Base-by-base conservation (phyloP, 1,284 basidiomycete genomes). In the Sanghuangporus baumii region DNA sequence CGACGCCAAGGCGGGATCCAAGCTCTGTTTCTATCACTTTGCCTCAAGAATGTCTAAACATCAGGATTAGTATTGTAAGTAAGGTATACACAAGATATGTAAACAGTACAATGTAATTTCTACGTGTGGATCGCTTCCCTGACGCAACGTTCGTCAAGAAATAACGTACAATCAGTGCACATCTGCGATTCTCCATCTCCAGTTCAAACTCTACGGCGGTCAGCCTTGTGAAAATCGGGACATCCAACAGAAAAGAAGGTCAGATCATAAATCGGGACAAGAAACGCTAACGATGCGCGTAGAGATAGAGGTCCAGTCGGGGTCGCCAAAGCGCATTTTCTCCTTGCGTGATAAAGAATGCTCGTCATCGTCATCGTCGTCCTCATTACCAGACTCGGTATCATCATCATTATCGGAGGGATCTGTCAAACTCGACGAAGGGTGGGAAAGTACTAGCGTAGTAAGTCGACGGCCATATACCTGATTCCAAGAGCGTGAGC, bases 391-490 rank as follows among this genome's bases (percentile, higher is more conserved):
- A 8, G 43, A 46, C 11, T 56, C 14, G n/a, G 11, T 6, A 18
- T 26, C 43, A 11, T 59, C 52, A n/a, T 31, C 38, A 46, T 47
- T 43, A 14, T 46, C 18, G 16, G 43, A n/a, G 18, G 23, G 31
- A 36, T 54, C 59, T 9, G 14, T 16, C n/a, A 34, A 37, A 43
- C 16, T 18, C 12, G 23, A 20, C 1, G n/a, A 36, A 7, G 55
- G 11, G 34, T 40, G 60, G 12, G 55, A 51, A 7, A 90, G 76
- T n/a, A 90, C 74, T 43, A 89, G 75, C 3, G 86, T 81, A 11
- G 84, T 81, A 56, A 90, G 68, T 26, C 73, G 74, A 34, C 79
- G 76, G 9, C 80, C 77, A 67, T 87, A 85, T 36, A 79, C 74
- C 84, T 79, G 43, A 46, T 46, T 41, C 31, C 40, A 54, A 46